Evolutionary conservation across 73 alveolate species (phyloP).

Genomic region (Urostyla sp.): DNA sequence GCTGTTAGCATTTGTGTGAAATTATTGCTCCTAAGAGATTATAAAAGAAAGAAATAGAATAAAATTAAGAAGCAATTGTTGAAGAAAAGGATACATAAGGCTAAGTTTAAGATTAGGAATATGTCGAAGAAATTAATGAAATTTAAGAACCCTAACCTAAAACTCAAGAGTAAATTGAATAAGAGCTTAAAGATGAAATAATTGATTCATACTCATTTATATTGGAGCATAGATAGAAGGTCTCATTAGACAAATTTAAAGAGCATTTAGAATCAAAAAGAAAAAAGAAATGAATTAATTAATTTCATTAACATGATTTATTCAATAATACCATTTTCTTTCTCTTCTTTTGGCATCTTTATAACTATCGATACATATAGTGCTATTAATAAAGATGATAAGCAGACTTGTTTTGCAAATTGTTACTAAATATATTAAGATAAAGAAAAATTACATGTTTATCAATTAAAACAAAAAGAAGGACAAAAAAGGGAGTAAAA

Average conservation of each 20-base stretch:
- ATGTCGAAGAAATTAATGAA: not conserved
- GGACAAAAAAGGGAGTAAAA: constrained; percentile 6
- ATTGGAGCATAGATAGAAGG: too few species aligned
- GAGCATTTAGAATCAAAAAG: too few species aligned
- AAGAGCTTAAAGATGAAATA: not conserved
- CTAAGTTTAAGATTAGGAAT: not conserved
- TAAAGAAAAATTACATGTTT: constrained; percentile 24
- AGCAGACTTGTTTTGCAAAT: constrained; percentile 26
- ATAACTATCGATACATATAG: constrained; percentile 19
- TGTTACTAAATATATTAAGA: not conserved
- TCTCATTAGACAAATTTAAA: too few species aligned
- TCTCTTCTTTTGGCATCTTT: constrained; percentile 48
- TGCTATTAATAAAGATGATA: constrained; percentile 34
- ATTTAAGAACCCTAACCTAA: not conserved
- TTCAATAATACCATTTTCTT: not conserved
- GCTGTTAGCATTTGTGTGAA: constrained; percentile 31
- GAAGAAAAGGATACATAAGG: too few species aligned
- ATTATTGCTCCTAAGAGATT: constrained; percentile 28
- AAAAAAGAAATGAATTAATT: too few species aligned
- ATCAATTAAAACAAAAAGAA: constrained; percentile 40
- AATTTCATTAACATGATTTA: too few species aligned
- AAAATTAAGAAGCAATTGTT: not conserved
- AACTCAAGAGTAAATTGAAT: not conserved
- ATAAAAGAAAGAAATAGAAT: not conserved
- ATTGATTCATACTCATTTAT: too few species aligned